A percentile compares a stretch with the other conserved stretches of the same genome.
phyloP scores from a whole-genome alignment of 73 alveolate genomes.

The Symbiodinium pilosum region DNA sequence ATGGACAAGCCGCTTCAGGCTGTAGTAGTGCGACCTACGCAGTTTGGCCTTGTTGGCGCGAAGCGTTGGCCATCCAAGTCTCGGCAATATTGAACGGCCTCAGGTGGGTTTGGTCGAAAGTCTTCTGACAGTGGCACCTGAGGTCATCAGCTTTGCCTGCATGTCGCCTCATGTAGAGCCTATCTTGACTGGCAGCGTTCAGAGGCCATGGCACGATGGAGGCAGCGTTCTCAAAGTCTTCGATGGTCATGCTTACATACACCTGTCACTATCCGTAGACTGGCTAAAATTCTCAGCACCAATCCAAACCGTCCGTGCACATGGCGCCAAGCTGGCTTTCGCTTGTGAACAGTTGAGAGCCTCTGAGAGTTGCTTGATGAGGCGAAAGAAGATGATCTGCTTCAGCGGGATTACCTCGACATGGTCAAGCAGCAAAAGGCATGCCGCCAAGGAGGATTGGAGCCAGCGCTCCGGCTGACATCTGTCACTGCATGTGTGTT shows the following conservation, averaged over 20 bases:
- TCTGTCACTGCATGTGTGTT: too few relatives aligned
- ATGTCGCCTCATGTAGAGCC: not conserved
- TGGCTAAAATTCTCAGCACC: too few relatives aligned
- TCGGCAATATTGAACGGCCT: constrained; percentile 92
- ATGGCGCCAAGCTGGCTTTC: too few relatives aligned
- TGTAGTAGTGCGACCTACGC: too few relatives aligned
- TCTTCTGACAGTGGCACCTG: too few relatives aligned
- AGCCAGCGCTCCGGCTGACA: too few relatives aligned
- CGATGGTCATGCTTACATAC: constrained; percentile 92
- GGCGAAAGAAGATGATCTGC: constrained; percentile 94
- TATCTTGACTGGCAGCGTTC: not conserved
- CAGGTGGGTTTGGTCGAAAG: not conserved
- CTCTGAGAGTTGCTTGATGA: constrained; percentile 92
- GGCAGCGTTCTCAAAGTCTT: constrained; percentile 79
- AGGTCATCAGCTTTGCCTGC: not conserved
- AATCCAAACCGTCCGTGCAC: too few relatives aligned
- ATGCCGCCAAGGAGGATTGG: too few relatives aligned
- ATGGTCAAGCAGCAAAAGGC: too few relatives aligned
- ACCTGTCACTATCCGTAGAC: too few relatives aligned
- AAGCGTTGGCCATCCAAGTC: constrained; percentile 93
- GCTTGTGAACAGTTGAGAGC: too few relatives aligned
- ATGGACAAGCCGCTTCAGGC: too few relatives aligned
- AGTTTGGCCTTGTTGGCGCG: constrained; percentile 89
- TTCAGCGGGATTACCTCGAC: constrained; percentile 70
- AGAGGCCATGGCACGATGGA: constrained; percentile 51